Base-by-base conservation (phyloP, 352 stramenopile genomes). In the Phytophthora constricta region DNA sequence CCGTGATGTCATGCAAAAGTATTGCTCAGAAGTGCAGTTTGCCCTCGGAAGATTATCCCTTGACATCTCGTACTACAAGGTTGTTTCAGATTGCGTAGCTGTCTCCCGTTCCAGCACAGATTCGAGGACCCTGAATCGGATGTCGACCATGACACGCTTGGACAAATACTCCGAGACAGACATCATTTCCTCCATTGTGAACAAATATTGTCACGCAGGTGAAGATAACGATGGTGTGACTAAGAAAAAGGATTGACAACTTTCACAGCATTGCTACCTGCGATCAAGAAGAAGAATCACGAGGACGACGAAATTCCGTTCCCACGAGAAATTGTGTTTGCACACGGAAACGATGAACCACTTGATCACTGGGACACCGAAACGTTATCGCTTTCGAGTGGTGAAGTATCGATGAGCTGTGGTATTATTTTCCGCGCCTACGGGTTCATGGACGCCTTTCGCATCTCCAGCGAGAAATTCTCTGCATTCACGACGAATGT, bases 1-100 rank as follows among this genome's bases (percentile, higher is more conserved):
- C 62, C 77, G 77, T 39, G 68, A 76, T 11, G 74, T 79, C 41
- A 89, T 92, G 84, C 67, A 57, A 34, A 87, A 86, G 53, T 87
- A 81, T 52, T 84, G 75, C 42, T 74, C 73, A 20, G 83, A 92
- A 58, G 80, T 92, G 28, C 83, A 92, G 31, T 89, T 88, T 63
- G 83, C 83, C 9, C 77, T 92, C 2, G 83, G 81, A 1, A 59
- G 82, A 0, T 66, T 92, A 22, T 90, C 83, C 26, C 75, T 92
- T 26, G 83, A 92, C 48, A 88, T 92, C 34, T 92, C 81, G 50
- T 92, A 92, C 71, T 92, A 89, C 67, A 92, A 92, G 43, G 83
- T 90, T 17, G 78, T 90, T 1, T 79, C 75, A 9, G 75, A 83
- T 55, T 80, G 75, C 26, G 69, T 73, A 2, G 72, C 66, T 13